These are phyloP conservation scores for Immersiporthe knoxdaviesiana DNA, from an alignment of 2,329 filamentous ascomycete genomes.

Conservation along the genomic window DNA sequence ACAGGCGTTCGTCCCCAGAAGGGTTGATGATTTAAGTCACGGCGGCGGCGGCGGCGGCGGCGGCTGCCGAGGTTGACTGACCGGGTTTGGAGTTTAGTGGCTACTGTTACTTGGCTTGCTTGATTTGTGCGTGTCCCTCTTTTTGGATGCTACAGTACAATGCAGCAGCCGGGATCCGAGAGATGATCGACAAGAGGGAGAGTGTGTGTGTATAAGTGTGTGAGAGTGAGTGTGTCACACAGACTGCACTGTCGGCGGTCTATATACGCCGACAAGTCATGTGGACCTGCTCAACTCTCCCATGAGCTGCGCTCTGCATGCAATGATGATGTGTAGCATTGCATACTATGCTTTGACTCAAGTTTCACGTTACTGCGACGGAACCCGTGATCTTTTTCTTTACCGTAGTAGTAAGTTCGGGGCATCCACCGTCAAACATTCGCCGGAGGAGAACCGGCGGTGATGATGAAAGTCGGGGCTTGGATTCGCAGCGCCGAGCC, in stretches of 20 bases:
- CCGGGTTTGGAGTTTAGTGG: too few species aligned
- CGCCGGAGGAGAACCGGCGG: neutral
- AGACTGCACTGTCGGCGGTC: neutral
- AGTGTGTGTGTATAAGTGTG: neutral
- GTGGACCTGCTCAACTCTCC: neutral
- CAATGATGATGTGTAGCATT: conserved; percentile 1
- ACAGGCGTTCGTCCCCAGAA: neutral
- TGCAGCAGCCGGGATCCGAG: neutral
- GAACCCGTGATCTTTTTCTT: neutral
- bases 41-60: neutral
- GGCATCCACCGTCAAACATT: neutral
- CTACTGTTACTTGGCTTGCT: too few species aligned
- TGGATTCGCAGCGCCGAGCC: neutral
- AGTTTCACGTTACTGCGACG: neutral
- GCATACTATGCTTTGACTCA: neutral
- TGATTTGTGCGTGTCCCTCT: too few species aligned
- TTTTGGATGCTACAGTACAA: neutral
- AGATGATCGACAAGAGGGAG: neutral
- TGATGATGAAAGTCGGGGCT: conserved; percentile 1
- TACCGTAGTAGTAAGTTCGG: neutral
- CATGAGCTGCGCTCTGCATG: neutral
- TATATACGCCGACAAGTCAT: neutral
- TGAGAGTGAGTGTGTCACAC: too few species aligned
- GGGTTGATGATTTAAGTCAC: neutral
- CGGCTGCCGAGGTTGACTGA: neutral